Evolutionary conservation across 2,329 filamentous ascomycete species (phyloP), one percentile per base, ranked within the genome.

Genomic region (Amauroascus verrucosus): DNA sequence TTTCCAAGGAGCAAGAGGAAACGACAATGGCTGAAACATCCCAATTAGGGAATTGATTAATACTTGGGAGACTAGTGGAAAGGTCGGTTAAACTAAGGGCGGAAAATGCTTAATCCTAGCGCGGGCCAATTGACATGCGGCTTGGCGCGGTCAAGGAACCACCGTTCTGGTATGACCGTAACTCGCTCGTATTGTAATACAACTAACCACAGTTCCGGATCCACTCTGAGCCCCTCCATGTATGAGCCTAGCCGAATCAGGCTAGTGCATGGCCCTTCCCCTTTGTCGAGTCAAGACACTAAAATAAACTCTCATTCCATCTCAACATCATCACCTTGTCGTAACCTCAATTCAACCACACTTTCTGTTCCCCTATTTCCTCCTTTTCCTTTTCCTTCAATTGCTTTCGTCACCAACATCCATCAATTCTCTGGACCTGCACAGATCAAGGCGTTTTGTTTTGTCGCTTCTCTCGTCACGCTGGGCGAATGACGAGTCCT

Each of bases 391-490:
- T 13, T 45, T 33, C 49, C 32, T 41, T 13, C 41, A 28, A 30
- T 14, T 26, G 18, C 14, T 40, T 30, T 30, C 22, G 18, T 16
- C 26, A 18, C 14, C 26, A n/a, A 13, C 6, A 11, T 20, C 33
- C 14, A 13, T 47, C 33, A 40, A 49, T 43, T 53, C 20, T 38
- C 14, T 51, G n/a, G 6, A 32, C n/a, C 32, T 33, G 33, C 38
- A 40, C 40, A 38, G 16, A 32, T 30, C 43, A 18, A 14, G 51
- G 43, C 44, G 35, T 32, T 47, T 43, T 46, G 22, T n/a, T 40
- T 24, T 48, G 5, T 48, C 20, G 16, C 5, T 40, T 40, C 6
- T 32, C 22, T 53, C 51, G 41, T 53, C 51, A 40, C 51, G 51
- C 51, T 40, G 51, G 43, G 32, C 33, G 20, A 18, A 38, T 20